Conservation (phyloP, 495 filamentous ascomycete species). For the Immersiella caudata region DNA sequence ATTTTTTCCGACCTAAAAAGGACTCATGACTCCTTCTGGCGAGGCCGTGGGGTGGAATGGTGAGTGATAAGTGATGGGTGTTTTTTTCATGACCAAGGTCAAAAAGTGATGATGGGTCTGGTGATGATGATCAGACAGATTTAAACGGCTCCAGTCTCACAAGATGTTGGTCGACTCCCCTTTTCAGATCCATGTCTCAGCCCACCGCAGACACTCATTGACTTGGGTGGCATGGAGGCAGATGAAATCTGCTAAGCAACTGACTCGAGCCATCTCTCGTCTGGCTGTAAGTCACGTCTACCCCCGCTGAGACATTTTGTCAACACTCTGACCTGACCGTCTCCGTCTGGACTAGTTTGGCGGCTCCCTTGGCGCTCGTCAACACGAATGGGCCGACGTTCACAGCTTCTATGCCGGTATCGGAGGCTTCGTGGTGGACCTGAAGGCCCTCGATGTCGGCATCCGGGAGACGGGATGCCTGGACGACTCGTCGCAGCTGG, state of each 20-base stretch:
- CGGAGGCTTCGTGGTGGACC: constrained; percentile 6
- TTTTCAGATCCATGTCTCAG: constrained; percentile 2
- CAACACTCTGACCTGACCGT: background rate
- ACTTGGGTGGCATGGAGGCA: constrained; percentile 2
- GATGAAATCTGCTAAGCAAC: background rate
- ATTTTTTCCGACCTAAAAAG: no score
- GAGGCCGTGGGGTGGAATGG: background rate
- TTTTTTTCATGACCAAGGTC: background rate
- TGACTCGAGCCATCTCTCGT: background rate
- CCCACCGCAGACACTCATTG: background rate
- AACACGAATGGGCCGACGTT: background rate
- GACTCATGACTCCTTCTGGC: background rate
- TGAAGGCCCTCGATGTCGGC: background rate
- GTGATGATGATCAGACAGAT: background rate
- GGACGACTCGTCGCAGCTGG: background rate
- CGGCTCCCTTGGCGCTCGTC: constrained; percentile 1
- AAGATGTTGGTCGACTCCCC: background rate
- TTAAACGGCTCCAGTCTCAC: no score
- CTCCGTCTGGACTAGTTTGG: background rate
- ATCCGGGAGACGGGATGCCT: constrained; percentile 9
- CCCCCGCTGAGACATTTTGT: background rate
- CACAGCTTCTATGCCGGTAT: constrained; percentile 16
- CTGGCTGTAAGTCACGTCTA: background rate
- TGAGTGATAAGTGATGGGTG: constrained; percentile 2
- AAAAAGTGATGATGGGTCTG: constrained; percentile 7